These are phyloP conservation scores for Fusarium coicis DNA, from an alignment of 2,329 filamentous ascomycete genomes.

Conservation along the genomic window DNA sequence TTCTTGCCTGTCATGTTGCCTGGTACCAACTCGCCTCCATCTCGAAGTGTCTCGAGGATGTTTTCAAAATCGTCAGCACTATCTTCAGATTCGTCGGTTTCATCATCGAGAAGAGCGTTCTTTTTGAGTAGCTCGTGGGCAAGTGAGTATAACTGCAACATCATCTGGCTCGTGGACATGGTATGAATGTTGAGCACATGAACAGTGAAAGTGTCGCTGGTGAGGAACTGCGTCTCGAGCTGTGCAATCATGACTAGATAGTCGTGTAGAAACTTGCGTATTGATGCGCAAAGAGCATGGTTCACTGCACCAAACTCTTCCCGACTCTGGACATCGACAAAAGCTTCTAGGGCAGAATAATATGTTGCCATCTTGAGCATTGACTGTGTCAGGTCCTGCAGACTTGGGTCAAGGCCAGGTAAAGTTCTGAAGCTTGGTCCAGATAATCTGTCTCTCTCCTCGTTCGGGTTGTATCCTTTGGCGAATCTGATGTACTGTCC, in stretches of 20 bases:
- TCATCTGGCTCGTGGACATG: slow-evolving; percentile 88
- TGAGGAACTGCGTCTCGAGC: slow-evolving; percentile 91
- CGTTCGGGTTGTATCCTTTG: slow-evolving; percentile 81
- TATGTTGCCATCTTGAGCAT: slow-evolving; percentile 97
- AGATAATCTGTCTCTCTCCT: slow-evolving; percentile 86
- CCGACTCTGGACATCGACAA: slow-evolving; percentile 92
- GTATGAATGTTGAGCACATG: slow-evolving; percentile 94
- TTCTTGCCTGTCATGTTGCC: slow-evolving; percentile 87
- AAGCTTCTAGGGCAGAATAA: slow-evolving; percentile 89
- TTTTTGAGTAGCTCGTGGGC: slow-evolving; percentile 88
- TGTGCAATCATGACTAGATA: slow-evolving; percentile 94
- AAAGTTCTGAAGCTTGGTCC: slow-evolving; percentile 85
- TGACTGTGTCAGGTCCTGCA: slow-evolving; percentile 85
- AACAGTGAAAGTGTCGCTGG: slow-evolving; percentile 87
- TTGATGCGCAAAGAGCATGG: slow-evolving; percentile 94
- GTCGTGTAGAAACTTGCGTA: slow-evolving; percentile 90
- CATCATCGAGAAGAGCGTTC: slow-evolving; percentile 87
- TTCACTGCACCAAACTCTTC: slow-evolving; percentile 95
- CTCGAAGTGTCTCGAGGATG: slow-evolving; percentile 87
- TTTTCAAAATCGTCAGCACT: slow-evolving; percentile 90
- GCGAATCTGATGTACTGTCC: slow-evolving; percentile 95
- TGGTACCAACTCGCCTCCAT: slow-evolving; percentile 83
- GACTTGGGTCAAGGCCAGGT: slow-evolving; percentile 86
- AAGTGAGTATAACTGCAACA: slow-evolving; percentile 88
- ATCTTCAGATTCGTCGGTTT: slow-evolving; percentile 76